These are phyloP conservation scores for Rhizoclosmatium sp. DNA, from an alignment of 192 early-diverging fungal species.

Conservation along the genomic window DNA sequence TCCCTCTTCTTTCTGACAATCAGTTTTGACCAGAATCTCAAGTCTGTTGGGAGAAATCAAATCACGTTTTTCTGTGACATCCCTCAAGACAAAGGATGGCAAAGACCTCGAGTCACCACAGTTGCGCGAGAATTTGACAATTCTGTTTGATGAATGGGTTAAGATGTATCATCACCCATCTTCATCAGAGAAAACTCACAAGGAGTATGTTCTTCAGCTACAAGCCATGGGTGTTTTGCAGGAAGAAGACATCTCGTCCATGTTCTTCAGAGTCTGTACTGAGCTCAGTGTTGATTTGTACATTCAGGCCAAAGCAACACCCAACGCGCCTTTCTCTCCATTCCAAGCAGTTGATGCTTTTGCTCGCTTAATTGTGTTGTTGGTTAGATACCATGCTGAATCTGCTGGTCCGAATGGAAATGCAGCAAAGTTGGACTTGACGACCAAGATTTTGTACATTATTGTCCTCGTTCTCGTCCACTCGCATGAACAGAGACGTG, in stretches of 20 bases:
- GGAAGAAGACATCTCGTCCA: slow-evolving; percentile 76
- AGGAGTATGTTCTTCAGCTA: slow-evolving; percentile 71
- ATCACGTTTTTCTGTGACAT: slow-evolving; percentile 22
- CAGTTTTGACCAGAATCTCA: slow-evolving; percentile 42
- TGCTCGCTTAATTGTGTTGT: slow-evolving; percentile 82
- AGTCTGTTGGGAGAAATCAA: slow-evolving; percentile 66
- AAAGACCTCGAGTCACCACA: slow-evolving; percentile 59
- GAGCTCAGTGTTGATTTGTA: slow-evolving; percentile 84
- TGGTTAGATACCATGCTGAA: slow-evolving; percentile 77
- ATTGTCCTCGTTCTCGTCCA: slow-evolving; percentile 86
- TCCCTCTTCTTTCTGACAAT: not conserved
- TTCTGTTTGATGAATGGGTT: slow-evolving; percentile 87
- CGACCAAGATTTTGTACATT: slow-evolving; percentile 85
- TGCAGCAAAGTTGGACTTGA: slow-evolving; percentile 68
- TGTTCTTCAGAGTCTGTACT: slow-evolving; percentile 91
- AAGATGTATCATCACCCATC: slow-evolving; percentile 72
- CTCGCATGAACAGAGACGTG: slow-evolving; percentile 79
- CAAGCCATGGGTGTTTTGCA: slow-evolving; percentile 79
- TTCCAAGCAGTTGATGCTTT: slow-evolving; percentile 94
- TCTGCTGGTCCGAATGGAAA: slow-evolving; percentile 60
- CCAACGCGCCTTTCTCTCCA: slow-evolving; percentile 49
- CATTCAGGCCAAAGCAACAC: slow-evolving; percentile 50
- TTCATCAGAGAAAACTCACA: slow-evolving; percentile 74
- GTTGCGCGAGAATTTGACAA: slow-evolving; percentile 67
- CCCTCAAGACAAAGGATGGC: not conserved